A percentile compares a stretch with the other conserved stretches of the same genome.
Evolutionary conservation across 106 monocot species (phyloP).

Genomic region (Allium sativum): DNA sequence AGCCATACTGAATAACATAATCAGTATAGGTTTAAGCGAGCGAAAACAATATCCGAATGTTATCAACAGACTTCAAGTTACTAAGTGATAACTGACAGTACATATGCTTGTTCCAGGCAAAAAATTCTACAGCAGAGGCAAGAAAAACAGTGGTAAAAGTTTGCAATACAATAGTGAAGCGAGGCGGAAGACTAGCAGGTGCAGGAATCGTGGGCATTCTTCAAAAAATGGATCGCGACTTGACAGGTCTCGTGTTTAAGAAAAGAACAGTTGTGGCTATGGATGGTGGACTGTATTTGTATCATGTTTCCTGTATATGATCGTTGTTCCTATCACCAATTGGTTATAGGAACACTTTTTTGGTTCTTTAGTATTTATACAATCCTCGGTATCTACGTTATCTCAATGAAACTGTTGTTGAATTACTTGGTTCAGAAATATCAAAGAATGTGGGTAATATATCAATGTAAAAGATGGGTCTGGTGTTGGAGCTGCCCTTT

Average conservation of each 20-base stretch:
- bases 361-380: too few relatives aligned
- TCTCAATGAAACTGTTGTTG: constrained; percentile 41
- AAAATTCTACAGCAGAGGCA: constrained; percentile 15
- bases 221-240: constrained; percentile 47
- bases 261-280: constrained; percentile 57
- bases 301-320: too few relatives aligned
- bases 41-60: background rate
- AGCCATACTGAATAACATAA: constrained; percentile 19
- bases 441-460: constrained; percentile 37
- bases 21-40: constrained; percentile 22
- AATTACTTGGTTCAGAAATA: constrained; percentile 35
- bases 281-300: constrained; percentile 70
- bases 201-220: constrained; percentile 61
- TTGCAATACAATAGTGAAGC: constrained; percentile 35
- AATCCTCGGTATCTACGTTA: constrained; percentile 44
- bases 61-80: background rate
- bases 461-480: constrained; percentile 61
- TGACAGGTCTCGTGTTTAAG: constrained; percentile 24
- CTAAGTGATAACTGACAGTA: too few relatives aligned
- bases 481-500: constrained; percentile 55
- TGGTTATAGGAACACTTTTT: too few relatives aligned
- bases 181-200: constrained; percentile 48
- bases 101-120: constrained; percentile 11
- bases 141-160: constrained; percentile 29
- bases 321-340: too few relatives aligned